Percentiles rank a stretch among this genome's conserved stretches.
Conservation (phyloP, 2,329 filamentous ascomycete species). For the Colletotrichum agaves region DNA sequence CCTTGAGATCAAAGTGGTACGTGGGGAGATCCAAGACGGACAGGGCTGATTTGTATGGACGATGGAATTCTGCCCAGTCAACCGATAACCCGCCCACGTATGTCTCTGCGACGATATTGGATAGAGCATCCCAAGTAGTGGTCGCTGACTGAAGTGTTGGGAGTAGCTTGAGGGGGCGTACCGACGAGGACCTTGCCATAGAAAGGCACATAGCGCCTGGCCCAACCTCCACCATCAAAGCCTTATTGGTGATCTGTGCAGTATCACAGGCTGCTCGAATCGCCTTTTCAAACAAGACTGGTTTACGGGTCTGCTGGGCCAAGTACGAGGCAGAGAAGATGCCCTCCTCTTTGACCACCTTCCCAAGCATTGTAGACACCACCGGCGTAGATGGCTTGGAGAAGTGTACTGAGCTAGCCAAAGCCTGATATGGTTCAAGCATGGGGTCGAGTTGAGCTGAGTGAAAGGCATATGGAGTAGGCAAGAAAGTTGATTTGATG, state of each 20-base stretch:
- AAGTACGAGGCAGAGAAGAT: conserved; percentile 68
- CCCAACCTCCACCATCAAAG: conserved; percentile 76
- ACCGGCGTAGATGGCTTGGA: conserved; percentile 65
- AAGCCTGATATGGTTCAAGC: conserved; percentile 65
- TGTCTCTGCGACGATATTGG: conserved; percentile 64
- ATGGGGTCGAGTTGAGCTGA: conserved; percentile 65
- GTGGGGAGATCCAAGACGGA: conserved; percentile 71
- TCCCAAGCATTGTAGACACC: conserved; percentile 72
- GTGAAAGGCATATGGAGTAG: conserved; percentile 63
- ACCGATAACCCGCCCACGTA: conserved; percentile 70
- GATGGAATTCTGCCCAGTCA: conserved; percentile 77
- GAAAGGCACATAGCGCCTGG: conserved; percentile 73
- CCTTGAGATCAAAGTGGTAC: conserved; percentile 79
- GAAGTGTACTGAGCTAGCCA: conserved; percentile 52
- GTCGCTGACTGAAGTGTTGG: conserved; percentile 71
- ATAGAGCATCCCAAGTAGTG: conserved; percentile 71
- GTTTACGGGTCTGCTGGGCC: conserved; percentile 67
- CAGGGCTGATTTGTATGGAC: conserved; percentile 52
- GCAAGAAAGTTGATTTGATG: conserved; percentile 57
- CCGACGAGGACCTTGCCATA: conserved; percentile 70
- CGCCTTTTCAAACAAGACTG: conserved; percentile 72
- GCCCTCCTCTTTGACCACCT: conserved; percentile 59
- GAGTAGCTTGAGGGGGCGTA: conserved; percentile 60
- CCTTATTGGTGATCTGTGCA: conserved; percentile 68
- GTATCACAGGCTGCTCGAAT: conserved; percentile 63